Evolutionary conservation across 2,329 filamentous ascomycete genomes (phyloP), one percentile per base, ranked within the genome.

Genomic region (Cordyceps cateniannulata): DNA sequence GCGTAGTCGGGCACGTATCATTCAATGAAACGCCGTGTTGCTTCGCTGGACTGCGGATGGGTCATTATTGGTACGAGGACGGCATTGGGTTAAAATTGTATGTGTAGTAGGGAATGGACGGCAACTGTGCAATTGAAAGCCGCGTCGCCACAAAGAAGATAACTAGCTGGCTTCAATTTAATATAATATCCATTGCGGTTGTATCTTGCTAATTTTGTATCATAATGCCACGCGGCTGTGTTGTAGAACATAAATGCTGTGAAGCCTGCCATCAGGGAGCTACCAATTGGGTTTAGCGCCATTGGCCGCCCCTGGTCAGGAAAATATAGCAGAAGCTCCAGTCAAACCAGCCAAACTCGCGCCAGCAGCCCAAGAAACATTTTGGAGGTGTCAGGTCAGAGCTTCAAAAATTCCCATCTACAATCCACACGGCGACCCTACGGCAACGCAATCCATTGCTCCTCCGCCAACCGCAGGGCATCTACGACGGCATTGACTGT

Each of bases 291-390:
- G 60, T 29, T 57, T 61, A 61, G 60, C 60, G 60, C 60, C 10
- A 16, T 3, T 24, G 16, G 5, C 35, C 44, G 2, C 52, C 45
- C 59, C 51, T 56, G 45, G 52, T 57, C 47, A 40, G 18, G 52
- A 61, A 61, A 61, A 61, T 35, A 52, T 61, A 18, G 32, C 27
- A 61, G 51, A n/a, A 61, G 60, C 60, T 61, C 53, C 60, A 57
- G 51, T 32, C 58, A 54, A 54, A 47, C 42, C 58, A 25, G 12
- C 20, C 44, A 25, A 14, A 18, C 22, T 6, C 20, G 56, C 48
- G 16, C 38, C 38, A 42, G 38, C 38, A 44, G 47, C 47, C 56
- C 20, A 45, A 49, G 58, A 60, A 60, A 60, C 50, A 50, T 60
- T 60, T 54, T 53, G 14, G 50, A 56, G 35, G 38, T 51, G 25